Conservation (phyloP, 305 asterid species). For the Solanum hybrid region DNA sequence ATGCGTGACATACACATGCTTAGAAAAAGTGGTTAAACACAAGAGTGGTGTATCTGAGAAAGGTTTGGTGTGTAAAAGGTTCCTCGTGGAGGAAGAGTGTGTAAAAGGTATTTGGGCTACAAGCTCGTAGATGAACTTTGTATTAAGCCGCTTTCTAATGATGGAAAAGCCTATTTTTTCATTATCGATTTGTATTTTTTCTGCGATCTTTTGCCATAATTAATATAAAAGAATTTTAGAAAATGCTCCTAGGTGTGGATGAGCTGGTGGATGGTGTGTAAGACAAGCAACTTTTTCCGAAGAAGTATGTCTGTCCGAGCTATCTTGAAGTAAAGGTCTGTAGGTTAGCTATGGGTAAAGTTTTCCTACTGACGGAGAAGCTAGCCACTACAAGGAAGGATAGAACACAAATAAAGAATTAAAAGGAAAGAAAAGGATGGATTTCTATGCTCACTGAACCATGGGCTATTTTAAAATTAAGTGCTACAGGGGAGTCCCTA, state of each 20-base stretch:
- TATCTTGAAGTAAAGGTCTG: background rate
- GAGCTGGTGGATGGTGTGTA: background rate
- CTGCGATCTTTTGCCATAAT: background rate
- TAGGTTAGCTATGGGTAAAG: background rate
- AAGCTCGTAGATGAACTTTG: background rate
- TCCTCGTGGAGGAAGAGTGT: background rate
- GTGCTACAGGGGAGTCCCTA: background rate
- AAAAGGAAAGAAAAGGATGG: background rate
- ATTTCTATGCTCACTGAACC: background rate
- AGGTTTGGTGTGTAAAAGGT: background rate
- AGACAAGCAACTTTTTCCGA: background rate
- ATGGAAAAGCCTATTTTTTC: background rate
- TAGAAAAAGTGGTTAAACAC: background rate
- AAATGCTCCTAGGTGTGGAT: background rate
- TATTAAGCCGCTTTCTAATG: background rate
- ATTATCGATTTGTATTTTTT: background rate
- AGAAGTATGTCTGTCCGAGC: background rate
- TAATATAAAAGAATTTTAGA: background rate
- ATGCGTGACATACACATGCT: background rate
- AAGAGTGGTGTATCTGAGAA: background rate
- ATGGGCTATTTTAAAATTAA: background rate
- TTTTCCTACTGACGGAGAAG: background rate
- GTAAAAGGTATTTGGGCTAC: background rate
- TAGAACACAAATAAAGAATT: background rate
- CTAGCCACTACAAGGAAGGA: background rate